phyloP scores from a whole-genome alignment of 2,329 filamentous ascomycete species.

The Diaporthe ampelina region DNA sequence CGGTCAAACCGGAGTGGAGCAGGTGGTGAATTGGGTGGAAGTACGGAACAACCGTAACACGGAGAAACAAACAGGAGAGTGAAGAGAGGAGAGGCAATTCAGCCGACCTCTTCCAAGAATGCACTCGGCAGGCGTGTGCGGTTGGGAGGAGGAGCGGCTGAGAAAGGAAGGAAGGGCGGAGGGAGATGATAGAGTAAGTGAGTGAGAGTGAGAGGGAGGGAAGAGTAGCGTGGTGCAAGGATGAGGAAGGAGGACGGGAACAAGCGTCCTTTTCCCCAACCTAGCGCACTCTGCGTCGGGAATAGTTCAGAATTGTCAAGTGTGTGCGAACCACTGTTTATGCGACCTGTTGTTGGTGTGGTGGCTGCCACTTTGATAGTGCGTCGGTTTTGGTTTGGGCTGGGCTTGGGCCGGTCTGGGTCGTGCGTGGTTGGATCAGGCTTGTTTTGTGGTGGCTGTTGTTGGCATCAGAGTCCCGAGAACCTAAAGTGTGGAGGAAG shows the following conservation, averaged over 20 bases:
- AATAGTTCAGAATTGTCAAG: slow-evolving; percentile 8
- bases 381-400: slow-evolving; percentile 6
- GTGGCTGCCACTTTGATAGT: slow-evolving; percentile 27
- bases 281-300: slow-evolving; percentile 27
- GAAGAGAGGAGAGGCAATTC: slow-evolving; percentile 9
- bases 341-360: neutral
- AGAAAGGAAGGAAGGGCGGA: slow-evolving; percentile 10
- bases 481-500: neutral
- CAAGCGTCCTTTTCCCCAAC: slow-evolving; percentile 28
- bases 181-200: neutral
- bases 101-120: slow-evolving; percentile 30
- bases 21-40: neutral
- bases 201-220: neutral
- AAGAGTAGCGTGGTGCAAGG: slow-evolving; percentile 4
- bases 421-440: slow-evolving; percentile 17
- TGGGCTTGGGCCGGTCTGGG: slow-evolving; percentile 19
- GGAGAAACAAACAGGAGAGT: neutral
- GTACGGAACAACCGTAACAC: neutral
- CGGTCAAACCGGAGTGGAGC: slow-evolving; percentile 21
- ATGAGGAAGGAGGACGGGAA: slow-evolving; percentile 21
- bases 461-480: neutral
- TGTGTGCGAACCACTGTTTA: slow-evolving; percentile 4
- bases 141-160: slow-evolving; percentile 15
- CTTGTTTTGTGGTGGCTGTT: slow-evolving; percentile 7
- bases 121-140: slow-evolving; percentile 4